Evolutionary conservation across 257 asterid species (phyloP).

Genomic region (Craterostigma plantagineum): DNA sequence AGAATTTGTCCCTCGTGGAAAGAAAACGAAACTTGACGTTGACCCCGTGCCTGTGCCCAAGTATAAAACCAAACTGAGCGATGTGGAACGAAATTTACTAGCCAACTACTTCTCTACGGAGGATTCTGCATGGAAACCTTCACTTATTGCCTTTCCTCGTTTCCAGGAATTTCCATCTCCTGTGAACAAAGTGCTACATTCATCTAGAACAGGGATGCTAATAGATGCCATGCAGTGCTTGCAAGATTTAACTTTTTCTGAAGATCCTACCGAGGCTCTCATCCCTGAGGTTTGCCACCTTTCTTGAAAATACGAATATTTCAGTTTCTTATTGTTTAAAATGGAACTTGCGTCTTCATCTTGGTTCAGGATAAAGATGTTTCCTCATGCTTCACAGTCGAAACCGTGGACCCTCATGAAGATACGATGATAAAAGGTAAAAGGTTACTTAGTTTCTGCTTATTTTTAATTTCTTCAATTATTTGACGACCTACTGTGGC

Average conservation of each 20-base stretch:
- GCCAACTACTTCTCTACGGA: slow-evolving; percentile 48
- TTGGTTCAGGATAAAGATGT: slow-evolving; percentile 37
- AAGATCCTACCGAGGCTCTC: slow-evolving; percentile 11
- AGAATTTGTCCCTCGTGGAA: slow-evolving; percentile 69
- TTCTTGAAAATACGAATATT: background rate
- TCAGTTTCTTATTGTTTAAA: background rate
- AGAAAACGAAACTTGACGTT: slow-evolving; percentile 29
- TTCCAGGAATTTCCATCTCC: slow-evolving; percentile 75
- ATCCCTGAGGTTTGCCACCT: slow-evolving; percentile 32
- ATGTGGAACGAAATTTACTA: slow-evolving; percentile 39
- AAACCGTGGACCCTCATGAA: slow-evolving; percentile 15
- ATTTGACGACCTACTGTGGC: too few relatives aligned
- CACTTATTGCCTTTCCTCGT: slow-evolving; percentile 81
- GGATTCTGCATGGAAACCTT: slow-evolving; percentile 47
- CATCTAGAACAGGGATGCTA: slow-evolving; percentile 63
- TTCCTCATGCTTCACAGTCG: slow-evolving; percentile 18
- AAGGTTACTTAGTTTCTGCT: background rate
- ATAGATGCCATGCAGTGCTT: slow-evolving; percentile 70
- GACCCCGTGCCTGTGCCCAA: slow-evolving; percentile 17
- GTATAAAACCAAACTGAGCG: slow-evolving; percentile 28
- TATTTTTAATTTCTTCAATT: too few relatives aligned
- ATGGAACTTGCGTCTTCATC: slow-evolving; percentile 3
- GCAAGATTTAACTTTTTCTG: slow-evolving; percentile 33
- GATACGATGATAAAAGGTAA: slow-evolving; percentile 24
- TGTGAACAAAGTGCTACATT: slow-evolving; percentile 47